These are phyloP conservation scores for Angomonas ambiguus DNA, from an alignment of 208 protist genomes.

Conservation along the genomic window DNA sequence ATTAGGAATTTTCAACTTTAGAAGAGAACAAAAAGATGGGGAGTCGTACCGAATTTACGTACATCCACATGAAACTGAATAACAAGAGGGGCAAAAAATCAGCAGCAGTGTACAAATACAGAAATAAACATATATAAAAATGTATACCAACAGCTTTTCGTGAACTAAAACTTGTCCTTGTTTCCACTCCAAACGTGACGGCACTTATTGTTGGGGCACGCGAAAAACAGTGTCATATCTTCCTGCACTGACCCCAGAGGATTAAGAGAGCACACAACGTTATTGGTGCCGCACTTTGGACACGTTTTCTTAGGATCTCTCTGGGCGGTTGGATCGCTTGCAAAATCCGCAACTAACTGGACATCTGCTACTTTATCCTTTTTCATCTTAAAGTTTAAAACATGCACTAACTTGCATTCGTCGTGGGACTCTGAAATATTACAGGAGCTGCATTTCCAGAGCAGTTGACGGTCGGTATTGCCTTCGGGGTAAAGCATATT, in stretches of 20 bases:
- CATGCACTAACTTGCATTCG: slow-evolving; percentile 82
- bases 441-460: slow-evolving; percentile 88
- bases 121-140: neutral
- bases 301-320: slow-evolving; percentile 77
- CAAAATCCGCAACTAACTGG: slow-evolving; percentile 83
- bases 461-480: slow-evolving; percentile 45
- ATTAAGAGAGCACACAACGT: slow-evolving; percentile 87
- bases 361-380: slow-evolving; percentile 64
- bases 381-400: slow-evolving; percentile 86
- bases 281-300: slow-evolving; percentile 53
- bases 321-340: slow-evolving; percentile 85
- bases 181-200: slow-evolving; percentile 50
- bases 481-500: slow-evolving; percentile 88
- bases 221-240: slow-evolving; percentile 90
- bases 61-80: slow-evolving; percentile 5
- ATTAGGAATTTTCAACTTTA: neutral
- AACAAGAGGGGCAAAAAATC: neutral
- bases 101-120: neutral
- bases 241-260: slow-evolving; percentile 83
- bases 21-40: neutral
- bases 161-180: neutral
- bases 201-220: slow-evolving; percentile 78
- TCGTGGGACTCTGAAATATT: slow-evolving; percentile 69
- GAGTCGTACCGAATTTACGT: too few species aligned
- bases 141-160: too few species aligned